Conservation (phyloP, 129 eudicot species). For the Mikania micrantha region DNA sequence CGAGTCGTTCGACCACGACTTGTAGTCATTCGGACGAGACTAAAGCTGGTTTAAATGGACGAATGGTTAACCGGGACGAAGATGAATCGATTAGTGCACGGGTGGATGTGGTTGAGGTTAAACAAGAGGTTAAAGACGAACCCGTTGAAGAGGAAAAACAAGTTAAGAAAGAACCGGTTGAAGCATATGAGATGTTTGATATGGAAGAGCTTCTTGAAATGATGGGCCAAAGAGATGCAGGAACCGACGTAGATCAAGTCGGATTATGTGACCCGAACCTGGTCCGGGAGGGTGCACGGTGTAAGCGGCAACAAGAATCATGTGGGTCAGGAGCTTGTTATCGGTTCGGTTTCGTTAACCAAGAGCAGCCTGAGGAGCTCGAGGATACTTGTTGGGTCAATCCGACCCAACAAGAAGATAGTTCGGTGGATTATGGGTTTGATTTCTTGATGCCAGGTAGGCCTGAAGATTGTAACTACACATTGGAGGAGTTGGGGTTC, state of each 20-base stretch:
- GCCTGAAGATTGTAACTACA: constrained; percentile 42
- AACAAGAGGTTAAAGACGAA: constrained; percentile 18
- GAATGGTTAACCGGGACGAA: constrained; percentile 6
- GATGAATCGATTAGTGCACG: background rate
- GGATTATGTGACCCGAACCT: background rate
- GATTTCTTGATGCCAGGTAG: constrained; percentile 66
- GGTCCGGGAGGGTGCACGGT: too few species aligned
- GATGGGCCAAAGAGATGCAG: constrained; percentile 13
- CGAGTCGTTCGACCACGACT: constrained; percentile 22
- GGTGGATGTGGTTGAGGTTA: background rate
- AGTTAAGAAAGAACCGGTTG: constrained; percentile 17
- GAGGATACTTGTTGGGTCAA: background rate
- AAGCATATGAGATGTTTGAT: constrained; percentile 51
- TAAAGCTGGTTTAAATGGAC: background rate
- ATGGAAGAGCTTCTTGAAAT: constrained; percentile 51
- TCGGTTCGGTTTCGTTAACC: background rate
- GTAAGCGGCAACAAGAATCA: background rate
- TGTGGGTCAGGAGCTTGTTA: background rate
- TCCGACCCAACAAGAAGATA: background rate
- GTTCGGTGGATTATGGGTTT: constrained; percentile 22
- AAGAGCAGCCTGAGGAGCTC: background rate
- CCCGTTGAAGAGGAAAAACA: constrained; percentile 1
- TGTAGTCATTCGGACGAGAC: constrained; percentile 26
- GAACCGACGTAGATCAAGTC: background rate
- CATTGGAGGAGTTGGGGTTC: constrained; percentile 35